Conservation (phyloP, 768 basidiomycete species). For the Termitomyces sp. region DNA sequence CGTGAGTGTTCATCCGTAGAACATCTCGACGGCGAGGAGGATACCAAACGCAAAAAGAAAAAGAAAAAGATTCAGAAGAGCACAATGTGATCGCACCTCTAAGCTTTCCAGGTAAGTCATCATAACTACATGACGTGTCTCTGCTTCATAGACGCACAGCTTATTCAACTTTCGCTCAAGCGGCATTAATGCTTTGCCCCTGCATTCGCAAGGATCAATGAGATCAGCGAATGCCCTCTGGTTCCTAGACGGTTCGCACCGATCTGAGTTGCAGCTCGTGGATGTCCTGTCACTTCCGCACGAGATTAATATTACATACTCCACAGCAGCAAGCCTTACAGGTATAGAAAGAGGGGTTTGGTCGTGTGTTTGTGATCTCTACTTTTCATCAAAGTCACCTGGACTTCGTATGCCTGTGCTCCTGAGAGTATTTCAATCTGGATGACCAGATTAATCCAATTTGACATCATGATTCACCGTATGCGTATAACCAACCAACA, state of each 20-base stretch:
- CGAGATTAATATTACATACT: background rate
- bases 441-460: background rate
- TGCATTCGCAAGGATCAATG: constrained; percentile 1
- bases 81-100: constrained; percentile 1
- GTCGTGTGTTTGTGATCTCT: background rate
- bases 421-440: background rate
- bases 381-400: background rate
- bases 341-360: background rate
- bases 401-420: background rate
- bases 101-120: background rate
- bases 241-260: background rate
- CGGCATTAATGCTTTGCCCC: background rate
- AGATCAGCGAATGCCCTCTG: background rate
- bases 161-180: constrained; percentile 1
- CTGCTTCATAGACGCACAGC: background rate
- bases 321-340: background rate
- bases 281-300: background rate
- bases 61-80: constrained; percentile 20
- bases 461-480: background rate
- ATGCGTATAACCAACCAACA: background rate
- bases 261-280: background rate
- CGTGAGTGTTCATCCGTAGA: constrained; percentile 20
- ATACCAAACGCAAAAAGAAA: constrained; percentile 29
- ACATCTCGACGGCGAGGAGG: constrained; percentile 15
- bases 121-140: background rate